Percentiles rank a stretch among this genome's conserved stretches.
These are phyloP conservation scores for Spongospora subterranea DNA, from an alignment of 208 protist genomes.

Conservation along the genomic window DNA sequence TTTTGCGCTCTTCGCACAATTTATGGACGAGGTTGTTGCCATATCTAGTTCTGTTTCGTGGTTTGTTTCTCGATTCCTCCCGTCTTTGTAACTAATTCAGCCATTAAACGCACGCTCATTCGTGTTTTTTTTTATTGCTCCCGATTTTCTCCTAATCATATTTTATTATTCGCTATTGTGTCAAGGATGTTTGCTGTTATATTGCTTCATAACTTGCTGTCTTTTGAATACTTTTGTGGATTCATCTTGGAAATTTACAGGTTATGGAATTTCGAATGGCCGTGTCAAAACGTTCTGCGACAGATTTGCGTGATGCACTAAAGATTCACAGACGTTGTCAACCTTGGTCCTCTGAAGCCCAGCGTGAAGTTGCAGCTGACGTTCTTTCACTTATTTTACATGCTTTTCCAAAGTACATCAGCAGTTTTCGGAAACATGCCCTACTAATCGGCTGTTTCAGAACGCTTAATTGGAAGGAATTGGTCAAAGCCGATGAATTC, in stretches of 20 bases:
- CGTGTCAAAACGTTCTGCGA: conserved; percentile 13
- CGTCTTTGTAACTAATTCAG: no score
- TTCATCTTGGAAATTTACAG: neutral
- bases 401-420: neutral
- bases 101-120: no score
- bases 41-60: neutral
- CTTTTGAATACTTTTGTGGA: neutral
- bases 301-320: conserved; percentile 4
- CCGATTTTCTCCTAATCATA: no score
- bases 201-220: no score
- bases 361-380: neutral
- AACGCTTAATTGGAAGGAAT: neutral
- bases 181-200: no score
- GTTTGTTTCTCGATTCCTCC: no score
- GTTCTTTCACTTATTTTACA: neutral
- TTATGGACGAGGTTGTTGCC: neutral
- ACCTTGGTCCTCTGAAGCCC: neutral
- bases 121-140: no score
- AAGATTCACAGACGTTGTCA: neutral
- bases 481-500: neutral
- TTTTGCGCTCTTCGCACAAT: conserved; percentile 27
- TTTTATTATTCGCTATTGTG: no score
- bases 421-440: neutral
- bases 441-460: neutral
- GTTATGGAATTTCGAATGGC: conserved; percentile 9